Evolutionary conservation across 768 basidiomycete genomes (phyloP), one percentile per base, ranked within the genome.

Genomic region (Stropharia rugosoannulata): DNA sequence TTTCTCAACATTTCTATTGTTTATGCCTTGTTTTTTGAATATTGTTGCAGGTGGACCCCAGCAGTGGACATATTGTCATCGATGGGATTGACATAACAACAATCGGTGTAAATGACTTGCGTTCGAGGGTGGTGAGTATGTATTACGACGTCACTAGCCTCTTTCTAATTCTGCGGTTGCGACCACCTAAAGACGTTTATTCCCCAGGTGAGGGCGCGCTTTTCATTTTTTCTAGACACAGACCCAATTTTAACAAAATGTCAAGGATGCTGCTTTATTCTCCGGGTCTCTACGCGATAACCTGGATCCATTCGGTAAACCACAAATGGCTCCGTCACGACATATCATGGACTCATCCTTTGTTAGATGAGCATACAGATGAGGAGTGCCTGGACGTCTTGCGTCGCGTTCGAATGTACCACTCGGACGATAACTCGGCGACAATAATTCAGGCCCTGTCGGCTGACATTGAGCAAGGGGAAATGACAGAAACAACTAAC

Each of bases 11-110:
- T 12, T 15, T 37, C 19, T 11, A 19, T 38, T 29, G 42, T 36
- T 43, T 57, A 22, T 22, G 22, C 29, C 29, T 32, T 7, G 50
- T 57, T 56, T 9, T 5, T n/a, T 25, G 16, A 22, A 10, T 10
- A 19, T 46, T 27, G 52, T n/a, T 18, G 3, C 25, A 86, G 84
- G 83, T 86, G 15, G 93, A 96, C 64, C 92, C 94, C 1, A 73
- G 78, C 2, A 74, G 73, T 15, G 95, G 95, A 0, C 78, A 78
- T 22, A 93, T 97, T 48, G 27, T 90, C 46, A 85, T 96, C n/a
- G 94, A 95, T 59, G 94, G 93, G 5, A 86, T 95, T 56, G 93
- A 95, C 64, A 92, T 94, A 49, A 86, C 87, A 1, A 86, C 74
- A 4, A 94, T 97, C 54, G 93, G 93, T 10, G 71, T 94, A n/a